Percentiles rank a stretch among this genome's conserved stretches.
phyloP scores from a whole-genome alignment of 2,329 filamentous ascomycete species.

The Apiospora marii region DNA sequence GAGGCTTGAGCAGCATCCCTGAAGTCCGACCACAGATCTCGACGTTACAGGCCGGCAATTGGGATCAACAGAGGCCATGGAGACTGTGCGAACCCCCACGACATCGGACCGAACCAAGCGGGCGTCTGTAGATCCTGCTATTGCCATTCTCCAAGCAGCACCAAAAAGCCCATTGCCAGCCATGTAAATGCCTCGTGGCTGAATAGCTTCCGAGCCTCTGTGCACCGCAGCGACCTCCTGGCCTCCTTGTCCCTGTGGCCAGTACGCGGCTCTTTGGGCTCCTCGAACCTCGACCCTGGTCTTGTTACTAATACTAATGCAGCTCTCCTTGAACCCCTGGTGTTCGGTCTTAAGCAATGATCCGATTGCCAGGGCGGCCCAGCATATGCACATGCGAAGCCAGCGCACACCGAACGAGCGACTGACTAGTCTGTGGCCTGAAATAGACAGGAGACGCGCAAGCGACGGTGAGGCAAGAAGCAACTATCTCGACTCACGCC shows the following conservation, averaged over 20 bases:
- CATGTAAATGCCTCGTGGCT: background rate
- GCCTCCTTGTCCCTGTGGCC: background rate
- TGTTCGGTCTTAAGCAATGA: background rate
- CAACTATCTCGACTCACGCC: background rate
- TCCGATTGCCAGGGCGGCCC: background rate
- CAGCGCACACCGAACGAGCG: background rate
- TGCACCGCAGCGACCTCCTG: background rate
- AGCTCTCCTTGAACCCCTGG: background rate
- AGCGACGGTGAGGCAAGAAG: background rate
- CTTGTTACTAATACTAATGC: background rate
- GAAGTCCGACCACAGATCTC: background rate
- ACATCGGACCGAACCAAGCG: background rate
- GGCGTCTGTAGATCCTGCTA: background rate
- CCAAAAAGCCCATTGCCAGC: background rate
- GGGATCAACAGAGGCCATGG: background rate
- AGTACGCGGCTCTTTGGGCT: background rate
- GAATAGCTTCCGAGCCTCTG: background rate
- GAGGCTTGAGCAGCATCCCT: background rate
- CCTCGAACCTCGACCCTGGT: no score
- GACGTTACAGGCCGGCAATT: constrained; percentile 3
- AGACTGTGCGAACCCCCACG: background rate
- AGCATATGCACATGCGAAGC: background rate
- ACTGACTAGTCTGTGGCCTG: background rate
- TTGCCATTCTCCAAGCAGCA: background rate
- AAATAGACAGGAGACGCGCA: background rate